phyloP scores from a whole-genome alignment of 768 basidiomycete genomes.

The Calocybe indica region DNA sequence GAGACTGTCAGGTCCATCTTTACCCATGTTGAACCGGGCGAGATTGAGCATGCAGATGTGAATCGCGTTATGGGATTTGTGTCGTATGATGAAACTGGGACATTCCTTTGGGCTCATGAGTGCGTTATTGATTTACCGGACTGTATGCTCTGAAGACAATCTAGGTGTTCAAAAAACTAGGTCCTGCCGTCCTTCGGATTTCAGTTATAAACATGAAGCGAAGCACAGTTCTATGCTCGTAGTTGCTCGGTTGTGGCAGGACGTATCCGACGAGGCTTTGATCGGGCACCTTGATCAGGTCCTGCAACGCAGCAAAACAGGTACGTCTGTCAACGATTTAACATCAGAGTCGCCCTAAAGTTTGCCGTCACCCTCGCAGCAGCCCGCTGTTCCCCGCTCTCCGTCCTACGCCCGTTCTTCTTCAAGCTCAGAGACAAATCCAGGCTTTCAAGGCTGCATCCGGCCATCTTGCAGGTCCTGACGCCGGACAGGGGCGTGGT shows the following conservation, averaged over 20 bases:
- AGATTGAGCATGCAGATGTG: slow-evolving; percentile 40
- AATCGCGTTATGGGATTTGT: slow-evolving; percentile 54
- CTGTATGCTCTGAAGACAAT: neutral
- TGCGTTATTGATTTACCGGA: slow-evolving; percentile 25
- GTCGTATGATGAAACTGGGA: slow-evolving; percentile 50
- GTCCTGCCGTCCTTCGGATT: slow-evolving; percentile 57
- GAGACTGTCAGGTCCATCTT: slow-evolving; percentile 46
- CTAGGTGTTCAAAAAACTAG: slow-evolving; percentile 24
- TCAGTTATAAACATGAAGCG: slow-evolving; percentile 79
- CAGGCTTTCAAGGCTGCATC: slow-evolving; percentile 30
- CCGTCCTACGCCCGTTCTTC: slow-evolving; percentile 46
- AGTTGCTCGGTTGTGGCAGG: slow-evolving; percentile 51
- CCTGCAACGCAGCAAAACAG: slow-evolving; percentile 21
- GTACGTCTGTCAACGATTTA: slow-evolving; percentile 16
- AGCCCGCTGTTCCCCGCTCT: slow-evolving; percentile 43
- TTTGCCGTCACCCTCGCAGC: neutral
- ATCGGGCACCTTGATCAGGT: slow-evolving; percentile 26
- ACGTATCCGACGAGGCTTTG: slow-evolving; percentile 26
- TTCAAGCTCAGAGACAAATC: slow-evolving; percentile 34
- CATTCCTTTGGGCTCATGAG: slow-evolving; percentile 73
- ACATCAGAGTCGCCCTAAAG: neutral
- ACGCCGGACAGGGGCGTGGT: slow-evolving; percentile 8
- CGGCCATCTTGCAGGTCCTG: slow-evolving; percentile 42
- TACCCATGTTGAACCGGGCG: slow-evolving; percentile 32
- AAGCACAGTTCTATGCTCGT: slow-evolving; percentile 50